Percentiles rank a stretch among this genome's conserved stretches.
phyloP scores from a whole-genome alignment of 768 basidiomycete species.

The Boletus speciosus region DNA sequence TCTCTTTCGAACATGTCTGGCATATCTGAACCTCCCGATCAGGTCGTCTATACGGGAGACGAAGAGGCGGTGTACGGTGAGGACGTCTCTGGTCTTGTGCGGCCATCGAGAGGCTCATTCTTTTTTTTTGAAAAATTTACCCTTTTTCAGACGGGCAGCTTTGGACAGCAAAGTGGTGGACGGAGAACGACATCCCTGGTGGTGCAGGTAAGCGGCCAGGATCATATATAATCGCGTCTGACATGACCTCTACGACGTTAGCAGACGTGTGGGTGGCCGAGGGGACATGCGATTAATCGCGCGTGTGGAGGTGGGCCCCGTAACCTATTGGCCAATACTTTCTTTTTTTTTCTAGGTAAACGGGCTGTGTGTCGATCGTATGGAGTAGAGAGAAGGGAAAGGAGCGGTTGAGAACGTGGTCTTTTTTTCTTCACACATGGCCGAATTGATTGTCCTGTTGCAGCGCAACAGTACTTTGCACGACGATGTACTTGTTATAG shows the following conservation, averaged over 20 bases:
- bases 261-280: slow-evolving; percentile 34
- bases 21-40: neutral
- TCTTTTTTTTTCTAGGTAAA: too few relatives aligned
- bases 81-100: slow-evolving; percentile 2
- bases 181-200: slow-evolving; percentile 36
- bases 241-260: slow-evolving; percentile 5
- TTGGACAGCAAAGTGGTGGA: slow-evolving; percentile 55
- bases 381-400: too few relatives aligned
- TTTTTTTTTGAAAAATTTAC: neutral
- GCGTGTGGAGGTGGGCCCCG: too few relatives aligned
- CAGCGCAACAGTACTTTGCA: too few relatives aligned
- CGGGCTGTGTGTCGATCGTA: too few relatives aligned
- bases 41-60: slow-evolving; percentile 37
- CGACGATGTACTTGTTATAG: too few relatives aligned
- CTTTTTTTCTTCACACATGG: too few relatives aligned
- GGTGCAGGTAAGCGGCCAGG: slow-evolving; percentile 16
- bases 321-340: too few relatives aligned
- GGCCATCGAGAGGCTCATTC: neutral
- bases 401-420: too few relatives aligned
- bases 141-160: slow-evolving; percentile 37
- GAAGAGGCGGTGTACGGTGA: slow-evolving; percentile 40
- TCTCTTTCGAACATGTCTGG: neutral
- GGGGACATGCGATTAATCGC: slow-evolving; percentile 29
- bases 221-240: neutral
- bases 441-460: too few relatives aligned